A percentile compares a stretch with the other conserved stretches of the same genome.
These are phyloP conservation scores for Sorghum bicolor DNA, from an alignment of 176 grass and related monocot genomes.

Conservation along the genomic window Sorghum_bicolor_NCBIv3 NC_012870.2:1902501-1903000, in stretches of 20 bases:
- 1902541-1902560: no score
- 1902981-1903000: neutral
- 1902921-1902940: neutral
- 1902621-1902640: no score
- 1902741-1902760: neutral
- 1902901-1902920: neutral
- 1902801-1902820: neutral
- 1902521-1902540: no score
- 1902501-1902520: no score
- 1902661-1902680: neutral
- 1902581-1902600: no score
- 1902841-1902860: neutral
- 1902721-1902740: conserved; percentile 25
- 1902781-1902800: neutral
- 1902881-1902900: conserved; percentile 22
- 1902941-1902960: conserved; percentile 3
- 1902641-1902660: neutral
- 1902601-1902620: no score
- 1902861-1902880: neutral
- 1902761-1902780: neutral
- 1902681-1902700: neutral
- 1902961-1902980: neutral
- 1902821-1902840: neutral
- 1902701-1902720: conserved; percentile 23
- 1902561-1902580: no score